These are phyloP conservation scores for Aspergillus quadricinctus DNA, from an alignment of 2,329 filamentous ascomycete species.

Conservation along the genomic window DNA sequence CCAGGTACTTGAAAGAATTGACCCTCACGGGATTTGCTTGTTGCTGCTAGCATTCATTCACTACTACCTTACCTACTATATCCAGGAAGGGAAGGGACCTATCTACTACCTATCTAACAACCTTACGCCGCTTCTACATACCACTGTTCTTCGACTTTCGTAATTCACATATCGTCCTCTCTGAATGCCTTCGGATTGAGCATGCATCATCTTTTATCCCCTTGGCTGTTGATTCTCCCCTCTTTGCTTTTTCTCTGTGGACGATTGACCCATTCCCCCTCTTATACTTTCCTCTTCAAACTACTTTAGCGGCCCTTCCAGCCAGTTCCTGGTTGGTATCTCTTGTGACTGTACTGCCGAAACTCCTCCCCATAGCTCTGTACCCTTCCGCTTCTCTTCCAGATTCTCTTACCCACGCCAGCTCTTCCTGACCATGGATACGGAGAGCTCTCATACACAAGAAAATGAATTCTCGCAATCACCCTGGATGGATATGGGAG, in stretches of 20 bases:
- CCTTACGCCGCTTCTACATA: not conserved
- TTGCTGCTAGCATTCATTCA: not conserved
- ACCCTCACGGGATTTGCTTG: slow-evolving; percentile 7
- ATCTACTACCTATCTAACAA: not conserved
- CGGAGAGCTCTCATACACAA: slow-evolving; percentile 41
- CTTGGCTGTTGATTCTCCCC: slow-evolving; percentile 35
- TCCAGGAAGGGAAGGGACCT: not conserved
- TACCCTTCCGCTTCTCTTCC: not conserved
- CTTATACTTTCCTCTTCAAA: slow-evolving; percentile 5
- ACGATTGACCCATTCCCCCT: slow-evolving; percentile 6
- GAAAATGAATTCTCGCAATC: slow-evolving; percentile 42
- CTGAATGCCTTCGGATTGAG: slow-evolving; percentile 31
- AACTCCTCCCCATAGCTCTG: not conserved
- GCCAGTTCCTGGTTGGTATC: slow-evolving; percentile 14
- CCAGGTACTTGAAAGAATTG: slow-evolving; percentile 7
- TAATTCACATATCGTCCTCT: slow-evolving; percentile 19
- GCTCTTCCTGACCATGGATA: slow-evolving; percentile 36
- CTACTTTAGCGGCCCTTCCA: slow-evolving; percentile 2
- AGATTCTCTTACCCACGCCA: not conserved
- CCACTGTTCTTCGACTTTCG: slow-evolving; percentile 15
- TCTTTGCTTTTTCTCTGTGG: slow-evolving; percentile 11
- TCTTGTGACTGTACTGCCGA: not conserved
- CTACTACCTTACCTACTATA: not conserved
- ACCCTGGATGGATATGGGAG: slow-evolving; percentile 44
- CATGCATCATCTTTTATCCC: slow-evolving; percentile 49